Base-by-base conservation (phyloP, 2,329 filamentous ascomycete genomes). In the Colletotrichum simmondsii region DNA sequence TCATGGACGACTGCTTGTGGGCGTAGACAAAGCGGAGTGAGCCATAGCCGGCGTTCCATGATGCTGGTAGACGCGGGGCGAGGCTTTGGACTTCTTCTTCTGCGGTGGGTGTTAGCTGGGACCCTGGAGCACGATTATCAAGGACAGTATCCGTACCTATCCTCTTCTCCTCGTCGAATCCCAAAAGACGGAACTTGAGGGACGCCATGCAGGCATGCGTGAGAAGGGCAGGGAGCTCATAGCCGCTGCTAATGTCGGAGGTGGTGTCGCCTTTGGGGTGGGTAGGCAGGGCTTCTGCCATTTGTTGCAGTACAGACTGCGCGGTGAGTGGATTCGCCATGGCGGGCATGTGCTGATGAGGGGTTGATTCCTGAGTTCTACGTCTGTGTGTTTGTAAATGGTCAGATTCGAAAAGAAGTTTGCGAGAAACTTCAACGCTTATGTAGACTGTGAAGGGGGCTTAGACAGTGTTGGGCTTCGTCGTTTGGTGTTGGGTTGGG, bases 21-120 rank as follows among this genome's bases (percentile, higher is more conserved):
- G 91, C 91, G 84, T 98, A 98, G 75, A 95, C 91, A 82, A 98
- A 98, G 68, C 92, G 90, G 80, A 94, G 93, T 16, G 92, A 91
- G 74, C 90, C 90, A 71, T 89, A 88, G 24, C 90, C 89, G 14
- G 91, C 86, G 82, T 98, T 98, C 97, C 97, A 98, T 83, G 91
- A 89, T 19, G 88, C 71, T 0, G 95, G 94, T 2, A 98, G 87
- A 37, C 91, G 87, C 10, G 89, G 90, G 11, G 90, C 87, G 58
- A 90, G 83, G 59, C 86, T 80, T 68, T 88, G 85, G 78, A 90
- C 90, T 78, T 90, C 85, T 35, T 87, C 81, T 79, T 92, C 89
- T 90, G 76, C 76, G 76, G 81, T 46, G 52, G 64, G 76, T 73
- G 73, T 72, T 30, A 72, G 68, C 32, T 28, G 42, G 5, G 6